Conservation (phyloP, 495 filamentous ascomycete genomes). For the Hyaloscypha hepaticicola region DNA sequence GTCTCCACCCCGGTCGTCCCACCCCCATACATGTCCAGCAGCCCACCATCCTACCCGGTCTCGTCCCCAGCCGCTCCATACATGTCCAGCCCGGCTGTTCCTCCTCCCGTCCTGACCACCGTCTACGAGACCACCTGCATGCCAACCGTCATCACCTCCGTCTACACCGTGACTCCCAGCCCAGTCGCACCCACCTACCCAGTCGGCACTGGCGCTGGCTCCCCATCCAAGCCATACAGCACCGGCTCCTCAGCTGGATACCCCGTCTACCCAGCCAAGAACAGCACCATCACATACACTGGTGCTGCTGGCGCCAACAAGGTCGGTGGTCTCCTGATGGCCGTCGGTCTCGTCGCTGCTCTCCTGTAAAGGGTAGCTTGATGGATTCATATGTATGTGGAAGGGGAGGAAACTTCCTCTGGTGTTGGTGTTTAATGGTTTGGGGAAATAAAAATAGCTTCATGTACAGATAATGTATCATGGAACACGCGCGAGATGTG, state of each 20-base stretch:
- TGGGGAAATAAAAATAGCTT: background rate
- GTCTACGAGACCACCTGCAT: constrained; percentile 39
- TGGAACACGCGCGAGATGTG: no score
- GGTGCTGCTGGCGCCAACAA: constrained; percentile 34
- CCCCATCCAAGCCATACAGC: constrained; percentile 10
- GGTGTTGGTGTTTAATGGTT: background rate
- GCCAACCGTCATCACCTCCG: constrained; percentile 23
- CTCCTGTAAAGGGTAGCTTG: constrained; percentile 24
- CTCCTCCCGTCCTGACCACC: constrained; percentile 39
- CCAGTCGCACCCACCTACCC: background rate
- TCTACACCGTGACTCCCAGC: constrained; percentile 21
- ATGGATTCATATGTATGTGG: background rate
- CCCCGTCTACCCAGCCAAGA: constrained; percentile 5
- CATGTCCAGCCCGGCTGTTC: constrained; percentile 19
- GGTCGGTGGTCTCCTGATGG: constrained; percentile 38
- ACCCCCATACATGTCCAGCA: background rate
- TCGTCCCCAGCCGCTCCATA: no score
- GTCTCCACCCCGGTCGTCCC: background rate
- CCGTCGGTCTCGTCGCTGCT: constrained; percentile 35
- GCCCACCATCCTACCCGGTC: background rate
- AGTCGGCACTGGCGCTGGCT: constrained; percentile 6
- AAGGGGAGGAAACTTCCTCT: no score
- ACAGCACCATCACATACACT: constrained; percentile 28
- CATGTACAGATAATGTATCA: background rate
- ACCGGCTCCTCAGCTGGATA: background rate